Base-by-base conservation (phyloP, 352 stramenopile genomes). In the Phytophthora pini region DNA sequence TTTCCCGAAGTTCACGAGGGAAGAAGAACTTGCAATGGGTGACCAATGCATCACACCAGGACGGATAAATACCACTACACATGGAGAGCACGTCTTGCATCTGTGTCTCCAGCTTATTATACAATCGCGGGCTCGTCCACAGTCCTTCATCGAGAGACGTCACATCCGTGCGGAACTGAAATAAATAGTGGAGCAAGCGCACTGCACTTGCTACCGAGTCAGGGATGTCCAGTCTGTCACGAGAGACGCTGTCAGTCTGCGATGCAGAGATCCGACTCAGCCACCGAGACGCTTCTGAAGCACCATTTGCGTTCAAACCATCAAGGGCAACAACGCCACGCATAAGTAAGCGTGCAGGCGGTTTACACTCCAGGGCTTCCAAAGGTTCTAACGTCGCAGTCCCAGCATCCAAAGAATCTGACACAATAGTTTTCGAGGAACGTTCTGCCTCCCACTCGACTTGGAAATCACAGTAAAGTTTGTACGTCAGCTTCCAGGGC, bases 11-110 rank as follows among this genome's bases (percentile, higher is more conserved):
- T 34, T 90, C 76, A 20, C 79, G 79, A 0, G 87, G 80, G 20
- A 95, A 95, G 34, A 95, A 92, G 50, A 94, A 95, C 50, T 88
- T 89, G 62, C 80, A 94, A 58, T 90, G 61, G 4, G 79, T 86
- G n/a, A 92, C 74, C 32, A 95, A 61, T 2, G 64, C 61, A 72
- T 94, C 84, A 64, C 76, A 93, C 87, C 87, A 95, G 11, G 74
- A 64, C 5, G 87, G 85, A 70, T 95, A 95, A 49, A 89, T 90
- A 52, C 84, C 83, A 67, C 84, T 93, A 67, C 82, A 92, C 39
- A 94, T 76, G 1, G 81, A 89, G n/a, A 95, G 70, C 56, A 93
- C 84, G 66, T 95, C 86, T 65, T 90, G 81, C 50, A 95, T 65
- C 60, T 95, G 87, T 17, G 72, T 73, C 55, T 92, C 81, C 53